Evolutionary conservation across 148 eudicot species (phyloP).

Genomic region (Pouteria glomerata): DNA sequence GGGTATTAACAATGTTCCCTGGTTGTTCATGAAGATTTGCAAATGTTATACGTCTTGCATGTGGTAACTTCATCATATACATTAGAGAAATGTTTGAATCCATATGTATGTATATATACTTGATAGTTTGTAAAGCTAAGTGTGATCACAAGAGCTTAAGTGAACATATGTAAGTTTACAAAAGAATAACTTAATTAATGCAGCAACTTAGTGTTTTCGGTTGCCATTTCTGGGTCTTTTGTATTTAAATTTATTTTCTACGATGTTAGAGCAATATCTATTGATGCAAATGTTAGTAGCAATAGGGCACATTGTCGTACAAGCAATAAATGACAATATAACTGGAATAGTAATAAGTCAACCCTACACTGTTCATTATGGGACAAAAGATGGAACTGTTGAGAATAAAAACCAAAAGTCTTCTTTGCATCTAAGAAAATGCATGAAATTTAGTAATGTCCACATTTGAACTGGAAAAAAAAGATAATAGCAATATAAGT

Average conservation of each 20-base stretch:
- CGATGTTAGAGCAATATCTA: neutral
- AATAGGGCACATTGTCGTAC: neutral
- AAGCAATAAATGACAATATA: neutral
- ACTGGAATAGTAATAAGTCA: neutral
- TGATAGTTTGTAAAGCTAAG: too few species aligned
- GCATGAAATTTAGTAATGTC: neutral
- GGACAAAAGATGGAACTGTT: neutral
- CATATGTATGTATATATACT: too few species aligned
- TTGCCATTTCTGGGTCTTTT: neutral
- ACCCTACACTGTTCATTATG: too few species aligned
- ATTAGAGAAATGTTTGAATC: too few species aligned
- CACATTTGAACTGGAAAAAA: neutral
- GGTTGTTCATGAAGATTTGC: neutral
- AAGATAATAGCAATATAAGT: neutral
- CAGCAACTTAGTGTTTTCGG: neutral
- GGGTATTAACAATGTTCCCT: neutral
- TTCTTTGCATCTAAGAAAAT: neutral
- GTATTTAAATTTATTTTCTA: neutral
- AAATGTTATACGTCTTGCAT: too few species aligned
- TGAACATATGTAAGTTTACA: too few species aligned
- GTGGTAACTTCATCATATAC: too few species aligned
- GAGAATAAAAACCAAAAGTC: neutral
- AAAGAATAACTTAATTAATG: too few species aligned
- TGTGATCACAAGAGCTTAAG: too few species aligned
- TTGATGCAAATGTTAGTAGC: neutral